Evolutionary conservation across 2,329 filamentous ascomycete genomes (phyloP).

Genomic region (Ophiocordyceps sinensis): DNA sequence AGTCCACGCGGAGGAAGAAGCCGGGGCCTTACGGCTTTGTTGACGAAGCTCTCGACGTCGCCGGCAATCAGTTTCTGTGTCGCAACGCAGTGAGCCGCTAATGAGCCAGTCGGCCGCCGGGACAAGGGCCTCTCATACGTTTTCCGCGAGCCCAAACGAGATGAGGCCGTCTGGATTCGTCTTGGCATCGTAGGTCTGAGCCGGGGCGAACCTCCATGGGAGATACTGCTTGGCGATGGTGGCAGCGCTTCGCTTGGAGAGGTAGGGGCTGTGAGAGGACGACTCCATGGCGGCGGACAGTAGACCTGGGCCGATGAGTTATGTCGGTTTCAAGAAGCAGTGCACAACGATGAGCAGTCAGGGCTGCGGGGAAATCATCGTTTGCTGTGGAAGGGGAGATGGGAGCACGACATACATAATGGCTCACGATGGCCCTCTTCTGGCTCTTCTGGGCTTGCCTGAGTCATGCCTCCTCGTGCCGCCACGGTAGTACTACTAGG

Average conservation of each 20-base stretch:
- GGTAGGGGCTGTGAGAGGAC: background rate
- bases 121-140: constrained; percentile 10
- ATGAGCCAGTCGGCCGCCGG: too few relatives aligned
- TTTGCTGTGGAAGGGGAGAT: too few relatives aligned
- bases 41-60: constrained; percentile 14
- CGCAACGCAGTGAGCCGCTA: background rate
- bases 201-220: constrained; percentile 19
- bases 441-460: too few relatives aligned
- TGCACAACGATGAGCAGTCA: too few relatives aligned
- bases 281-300: constrained; percentile 1
- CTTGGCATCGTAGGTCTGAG: constrained; percentile 20
- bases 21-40: constrained; percentile 13
- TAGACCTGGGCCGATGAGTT: too few relatives aligned
- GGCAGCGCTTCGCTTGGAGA: constrained; percentile 11
- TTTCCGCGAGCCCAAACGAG: constrained; percentile 34
- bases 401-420: too few relatives aligned
- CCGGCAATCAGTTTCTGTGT: constrained; percentile 24
- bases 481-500: too few relatives aligned
- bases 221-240: constrained; percentile 10
- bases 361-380: too few relatives aligned
- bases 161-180: constrained; percentile 26
- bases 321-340: too few relatives aligned
- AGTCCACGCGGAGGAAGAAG: too few relatives aligned
- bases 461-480: too few relatives aligned
- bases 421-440: too few relatives aligned